These are phyloP conservation scores for Dendrocalamus sinicus DNA, from an alignment of 176 grass and related monocot genomes.

Conservation along the genomic window DNA sequence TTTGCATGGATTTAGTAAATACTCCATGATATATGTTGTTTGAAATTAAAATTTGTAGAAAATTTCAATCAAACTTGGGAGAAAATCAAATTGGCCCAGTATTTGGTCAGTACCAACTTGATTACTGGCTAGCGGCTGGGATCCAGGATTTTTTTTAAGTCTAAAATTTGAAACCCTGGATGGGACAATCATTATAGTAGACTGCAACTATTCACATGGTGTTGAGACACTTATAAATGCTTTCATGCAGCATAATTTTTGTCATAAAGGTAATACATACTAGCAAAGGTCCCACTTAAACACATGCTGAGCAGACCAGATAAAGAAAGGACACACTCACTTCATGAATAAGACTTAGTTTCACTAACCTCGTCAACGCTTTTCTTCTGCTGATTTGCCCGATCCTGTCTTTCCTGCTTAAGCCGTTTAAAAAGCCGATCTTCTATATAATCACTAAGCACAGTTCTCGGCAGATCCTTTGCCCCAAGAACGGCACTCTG, in stretches of 20 bases:
- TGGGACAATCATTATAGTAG: slow-evolving; percentile 23
- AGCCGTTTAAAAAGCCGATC: slow-evolving; percentile 78
- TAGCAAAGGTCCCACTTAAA: background rate
- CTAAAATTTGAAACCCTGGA: background rate
- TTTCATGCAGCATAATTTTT: slow-evolving; percentile 10
- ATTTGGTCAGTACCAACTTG: background rate
- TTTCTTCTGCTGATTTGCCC: slow-evolving; percentile 70
- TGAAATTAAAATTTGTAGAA: background rate
- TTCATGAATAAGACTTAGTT: slow-evolving; percentile 26
- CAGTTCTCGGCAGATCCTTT: slow-evolving; percentile 92
- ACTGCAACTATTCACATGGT: background rate
- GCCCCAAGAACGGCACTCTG: slow-evolving; percentile 98
- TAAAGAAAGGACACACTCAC: slow-evolving; percentile 9
- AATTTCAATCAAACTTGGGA: background rate
- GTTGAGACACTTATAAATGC: slow-evolving; percentile 4
- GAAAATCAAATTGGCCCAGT: background rate
- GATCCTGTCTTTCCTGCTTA: slow-evolving; percentile 78
- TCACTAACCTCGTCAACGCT: slow-evolving; percentile 78
- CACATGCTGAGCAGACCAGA: slow-evolving; percentile 14
- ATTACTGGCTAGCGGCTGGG: background rate
- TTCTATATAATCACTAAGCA: slow-evolving; percentile 97
- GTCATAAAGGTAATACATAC: background rate
- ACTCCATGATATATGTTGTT: background rate
- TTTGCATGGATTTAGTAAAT: slow-evolving; percentile 3
- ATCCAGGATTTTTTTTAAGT: background rate